Percentiles rank a stretch among this genome's conserved stretches.
Evolutionary conservation across 352 stramenopile species (phyloP).

Genomic region (Phytophthora nicotianae): DNA sequence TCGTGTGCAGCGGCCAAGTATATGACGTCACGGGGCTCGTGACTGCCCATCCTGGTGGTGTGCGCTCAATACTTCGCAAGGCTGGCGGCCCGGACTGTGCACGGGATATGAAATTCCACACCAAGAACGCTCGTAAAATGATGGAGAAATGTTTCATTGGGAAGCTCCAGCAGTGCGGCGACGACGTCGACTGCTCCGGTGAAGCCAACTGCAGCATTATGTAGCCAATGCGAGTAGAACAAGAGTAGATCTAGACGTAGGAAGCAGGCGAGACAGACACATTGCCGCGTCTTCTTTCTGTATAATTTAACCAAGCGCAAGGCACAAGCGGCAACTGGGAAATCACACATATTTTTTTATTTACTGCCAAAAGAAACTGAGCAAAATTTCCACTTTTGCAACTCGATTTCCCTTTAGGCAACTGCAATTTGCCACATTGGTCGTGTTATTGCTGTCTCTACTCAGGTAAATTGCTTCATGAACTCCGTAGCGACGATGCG

Average conservation of each 20-base stretch:
- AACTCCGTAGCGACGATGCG: conserved; percentile 94
- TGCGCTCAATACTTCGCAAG: conserved; percentile 81
- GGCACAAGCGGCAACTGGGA: conserved; percentile 4
- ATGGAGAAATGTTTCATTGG: conserved; percentile 86
- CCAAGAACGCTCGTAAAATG: conserved; percentile 72
- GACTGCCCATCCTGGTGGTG: conserved; percentile 74
- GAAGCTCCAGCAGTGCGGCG: conserved; percentile 70
- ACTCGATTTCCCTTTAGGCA: neutral
- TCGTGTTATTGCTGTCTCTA: neutral
- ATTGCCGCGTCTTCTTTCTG: conserved; percentile 10
- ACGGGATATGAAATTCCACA: conserved; percentile 86
- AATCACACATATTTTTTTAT: conserved; percentile 29
- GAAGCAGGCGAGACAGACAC: neutral
- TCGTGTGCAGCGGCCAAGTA: conserved; percentile 90
- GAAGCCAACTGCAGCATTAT: conserved; percentile 74
- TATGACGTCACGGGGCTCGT: conserved; percentile 89
- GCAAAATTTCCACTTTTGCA: conserved; percentile 1
- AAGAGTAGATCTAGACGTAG: conserved; percentile 20
- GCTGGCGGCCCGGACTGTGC: conserved; percentile 75
- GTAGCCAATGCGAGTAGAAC: conserved; percentile 35
- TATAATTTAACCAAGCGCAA: conserved; percentile 34
- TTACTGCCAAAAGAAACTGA: conserved; percentile 14
- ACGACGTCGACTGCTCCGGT: conserved; percentile 33
- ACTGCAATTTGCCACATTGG: too few species aligned
- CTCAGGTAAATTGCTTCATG: conserved; percentile 93